These are phyloP conservation scores for Nephelium lappaceum DNA, from an alignment of 345 rosid species.

Conservation along the genomic window DNA sequence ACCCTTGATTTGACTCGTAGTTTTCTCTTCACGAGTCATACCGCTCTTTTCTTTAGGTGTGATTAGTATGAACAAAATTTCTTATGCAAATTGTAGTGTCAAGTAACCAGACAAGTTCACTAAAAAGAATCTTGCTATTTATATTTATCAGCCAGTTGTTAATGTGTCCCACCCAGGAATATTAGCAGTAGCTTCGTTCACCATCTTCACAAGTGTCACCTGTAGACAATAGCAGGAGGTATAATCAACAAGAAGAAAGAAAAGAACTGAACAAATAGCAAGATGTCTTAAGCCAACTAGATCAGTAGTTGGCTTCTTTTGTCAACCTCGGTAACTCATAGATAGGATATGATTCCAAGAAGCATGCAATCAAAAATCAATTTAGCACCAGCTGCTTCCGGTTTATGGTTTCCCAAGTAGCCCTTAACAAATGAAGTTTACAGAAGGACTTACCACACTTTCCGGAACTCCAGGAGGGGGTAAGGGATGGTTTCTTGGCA, in stretches of 20 bases:
- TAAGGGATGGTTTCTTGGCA: constrained; percentile 66
- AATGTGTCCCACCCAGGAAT: constrained; percentile 61
- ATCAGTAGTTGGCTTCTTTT: not conserved
- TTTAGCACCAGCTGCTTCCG: not conserved
- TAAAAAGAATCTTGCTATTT: not conserved
- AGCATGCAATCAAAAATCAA: not conserved
- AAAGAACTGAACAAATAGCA: not conserved
- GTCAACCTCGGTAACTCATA: not conserved
- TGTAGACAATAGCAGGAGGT: constrained; percentile 24
- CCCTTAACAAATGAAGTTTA: not conserved
- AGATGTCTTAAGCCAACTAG: not conserved
- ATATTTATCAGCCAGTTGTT: constrained; percentile 36
- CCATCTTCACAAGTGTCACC: constrained; percentile 68
- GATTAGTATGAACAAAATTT: constrained; percentile 12
- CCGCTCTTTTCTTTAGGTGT: constrained; percentile 24
- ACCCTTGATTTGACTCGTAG: constrained; percentile 8
- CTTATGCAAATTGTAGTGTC: constrained; percentile 7
- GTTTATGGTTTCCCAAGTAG: constrained; percentile 8
- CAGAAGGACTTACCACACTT: constrained; percentile 58
- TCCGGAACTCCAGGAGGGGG: constrained; percentile 87
- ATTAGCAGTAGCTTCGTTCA: constrained; percentile 74
- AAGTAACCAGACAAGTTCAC: constrained; percentile 1
- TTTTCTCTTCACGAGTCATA: constrained; percentile 24
- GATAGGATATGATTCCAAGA: not conserved
- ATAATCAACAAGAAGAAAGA: not conserved